Evolutionary conservation across 352 stramenopile genomes (phyloP).

Genomic region (Pythium oligandrum): DNA sequence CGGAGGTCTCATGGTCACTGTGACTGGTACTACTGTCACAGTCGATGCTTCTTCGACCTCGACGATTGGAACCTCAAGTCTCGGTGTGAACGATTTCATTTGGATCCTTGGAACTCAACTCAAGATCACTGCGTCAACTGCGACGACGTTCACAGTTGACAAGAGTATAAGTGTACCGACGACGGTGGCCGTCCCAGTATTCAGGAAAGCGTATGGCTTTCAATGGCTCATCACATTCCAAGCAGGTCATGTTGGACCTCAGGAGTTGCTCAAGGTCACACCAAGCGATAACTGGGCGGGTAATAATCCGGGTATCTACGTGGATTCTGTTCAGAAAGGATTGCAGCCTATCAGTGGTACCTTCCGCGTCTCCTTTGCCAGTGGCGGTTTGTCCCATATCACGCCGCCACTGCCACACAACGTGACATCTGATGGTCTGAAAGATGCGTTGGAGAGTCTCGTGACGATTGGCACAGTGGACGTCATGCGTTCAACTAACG

Average conservation of each 20-base stretch:
- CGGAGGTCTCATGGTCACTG: slow-evolving; percentile 31
- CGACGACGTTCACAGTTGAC: slow-evolving; percentile 18
- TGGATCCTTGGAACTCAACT: slow-evolving; percentile 49
- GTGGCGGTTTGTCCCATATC: slow-evolving; percentile 65
- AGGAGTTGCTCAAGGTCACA: slow-evolving; percentile 80
- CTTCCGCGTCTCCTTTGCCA: slow-evolving; percentile 79
- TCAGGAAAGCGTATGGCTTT: slow-evolving; percentile 59
- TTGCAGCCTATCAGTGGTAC: slow-evolving; percentile 90
- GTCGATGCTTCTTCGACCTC: slow-evolving; percentile 21
- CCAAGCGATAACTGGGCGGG: slow-evolving; percentile 91
- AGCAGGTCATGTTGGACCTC: slow-evolving; percentile 71
- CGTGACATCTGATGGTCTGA: slow-evolving; percentile 72
- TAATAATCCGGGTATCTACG: slow-evolving; percentile 88
- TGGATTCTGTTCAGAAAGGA: slow-evolving; percentile 76
- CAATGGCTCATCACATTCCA: slow-evolving; percentile 78
- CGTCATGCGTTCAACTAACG: slow-evolving; percentile 85
- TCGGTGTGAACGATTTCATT: slow-evolving; percentile 31
- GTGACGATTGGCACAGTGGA: slow-evolving; percentile 85
- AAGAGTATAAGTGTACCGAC: slow-evolving; percentile 10
- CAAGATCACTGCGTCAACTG: slow-evolving; percentile 18
- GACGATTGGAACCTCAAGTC: slow-evolving; percentile 14
- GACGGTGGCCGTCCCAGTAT: slow-evolving; percentile 48
- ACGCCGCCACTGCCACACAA: slow-evolving; percentile 87
- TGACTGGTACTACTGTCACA: slow-evolving; percentile 25
- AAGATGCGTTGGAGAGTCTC: slow-evolving; percentile 86